A percentile compares a stretch with the other conserved stretches of the same genome.
Evolutionary conservation across 2,329 filamentous ascomycete species (phyloP).

Genomic region (Colletotrichum navitas): DNA sequence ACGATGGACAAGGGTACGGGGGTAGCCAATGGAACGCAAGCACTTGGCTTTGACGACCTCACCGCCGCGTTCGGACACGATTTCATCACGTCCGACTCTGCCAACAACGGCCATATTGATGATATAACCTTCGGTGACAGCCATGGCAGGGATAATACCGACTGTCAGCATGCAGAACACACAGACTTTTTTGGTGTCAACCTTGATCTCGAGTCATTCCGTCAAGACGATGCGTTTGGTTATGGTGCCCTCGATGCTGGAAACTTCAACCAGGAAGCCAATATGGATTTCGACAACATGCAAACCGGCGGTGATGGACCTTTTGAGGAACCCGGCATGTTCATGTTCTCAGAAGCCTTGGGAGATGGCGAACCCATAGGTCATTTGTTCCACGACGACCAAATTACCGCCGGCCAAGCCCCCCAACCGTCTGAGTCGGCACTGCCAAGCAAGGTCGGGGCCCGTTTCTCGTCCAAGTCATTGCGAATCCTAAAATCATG

Average conservation of each 20-base stretch:
- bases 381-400: neutral
- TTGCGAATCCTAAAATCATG: slow-evolving; percentile 43
- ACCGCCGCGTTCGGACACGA: slow-evolving; percentile 22
- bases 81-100: slow-evolving; percentile 11
- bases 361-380: neutral
- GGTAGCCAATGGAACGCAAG: slow-evolving; percentile 19
- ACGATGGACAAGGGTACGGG: slow-evolving; percentile 27
- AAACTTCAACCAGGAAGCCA: neutral
- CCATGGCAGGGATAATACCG: neutral
- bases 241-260: neutral
- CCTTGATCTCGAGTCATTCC: neutral
- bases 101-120: neutral
- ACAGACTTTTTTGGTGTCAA: neutral
- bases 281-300: neutral
- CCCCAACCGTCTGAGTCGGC: neutral
- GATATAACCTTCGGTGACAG: neutral
- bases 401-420: neutral
- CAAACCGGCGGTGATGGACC: neutral
- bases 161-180: neutral
- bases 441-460: slow-evolving; percentile 43
- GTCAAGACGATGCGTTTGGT: neutral
- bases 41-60: slow-evolving; percentile 22
- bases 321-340: neutral
- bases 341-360: slow-evolving; percentile 16
- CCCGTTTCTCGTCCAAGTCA: slow-evolving; percentile 45